phyloP scores from a whole-genome alignment of 805 yeast species.

The Saccharomycopsis selenospora region DNA sequence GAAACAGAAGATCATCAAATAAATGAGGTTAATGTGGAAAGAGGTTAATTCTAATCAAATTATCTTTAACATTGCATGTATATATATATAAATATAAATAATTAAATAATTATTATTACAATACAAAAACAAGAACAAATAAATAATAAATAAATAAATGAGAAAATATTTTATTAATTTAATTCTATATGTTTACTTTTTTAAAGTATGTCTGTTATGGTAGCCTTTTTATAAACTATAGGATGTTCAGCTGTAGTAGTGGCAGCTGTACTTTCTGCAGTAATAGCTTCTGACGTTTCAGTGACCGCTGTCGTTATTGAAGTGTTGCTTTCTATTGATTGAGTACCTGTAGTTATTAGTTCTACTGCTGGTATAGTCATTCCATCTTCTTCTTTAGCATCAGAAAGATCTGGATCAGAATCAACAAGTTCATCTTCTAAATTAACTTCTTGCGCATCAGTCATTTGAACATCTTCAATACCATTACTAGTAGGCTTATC shows the following conservation, averaged over 20 bases:
- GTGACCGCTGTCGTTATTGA: background rate
- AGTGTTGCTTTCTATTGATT: background rate
- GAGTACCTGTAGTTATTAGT: too few relatives aligned
- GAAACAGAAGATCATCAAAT: constrained; percentile 30
- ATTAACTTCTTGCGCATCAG: constrained; percentile 4
- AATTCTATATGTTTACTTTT: background rate
- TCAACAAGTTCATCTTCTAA: constrained; percentile 21
- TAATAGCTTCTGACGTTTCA: background rate
- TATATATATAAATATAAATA: too few relatives aligned
- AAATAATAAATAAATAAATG: too few relatives aligned
- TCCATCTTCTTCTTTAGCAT: constrained; percentile 21
- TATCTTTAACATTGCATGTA: too few relatives aligned
- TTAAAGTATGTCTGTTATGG: background rate
- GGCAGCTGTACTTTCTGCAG: background rate
- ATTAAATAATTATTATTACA: too few relatives aligned
- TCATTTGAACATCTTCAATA: constrained; percentile 5
- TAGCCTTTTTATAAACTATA: background rate
- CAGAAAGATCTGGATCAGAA: constrained; percentile 24
- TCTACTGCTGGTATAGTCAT: too few relatives aligned
- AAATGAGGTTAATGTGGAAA: constrained; percentile 25
- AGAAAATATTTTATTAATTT: too few relatives aligned
- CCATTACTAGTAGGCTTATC: constrained; percentile 1
- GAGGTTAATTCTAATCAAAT: too few relatives aligned
- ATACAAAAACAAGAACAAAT: too few relatives aligned
- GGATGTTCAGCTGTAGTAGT: background rate